Percentiles rank a stretch among this genome's conserved stretches.
Evolutionary conservation across 2,329 filamentous ascomycete species (phyloP).

Genomic region (Claviceps sp.): DNA sequence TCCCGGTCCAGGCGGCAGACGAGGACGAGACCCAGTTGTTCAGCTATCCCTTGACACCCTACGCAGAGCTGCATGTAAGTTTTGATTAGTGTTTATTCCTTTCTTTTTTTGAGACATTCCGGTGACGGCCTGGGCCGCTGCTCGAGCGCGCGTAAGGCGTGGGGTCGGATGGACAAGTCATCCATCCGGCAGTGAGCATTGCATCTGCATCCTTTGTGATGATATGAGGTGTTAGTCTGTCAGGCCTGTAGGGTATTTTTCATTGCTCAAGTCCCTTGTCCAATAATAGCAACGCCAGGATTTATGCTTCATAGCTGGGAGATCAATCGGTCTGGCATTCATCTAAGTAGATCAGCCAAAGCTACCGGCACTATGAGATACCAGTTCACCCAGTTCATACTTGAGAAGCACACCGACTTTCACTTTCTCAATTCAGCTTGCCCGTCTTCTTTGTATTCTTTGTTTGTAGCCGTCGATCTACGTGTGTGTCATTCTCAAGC

Average conservation of each 20-base stretch:
- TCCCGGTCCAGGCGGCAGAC: slow-evolving; percentile 54
- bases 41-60: slow-evolving; percentile 54
- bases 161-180: not conserved
- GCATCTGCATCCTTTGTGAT: no score
- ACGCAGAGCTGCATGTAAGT: slow-evolving; percentile 72
- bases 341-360: no score
- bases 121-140: slow-evolving; percentile 2
- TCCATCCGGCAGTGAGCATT: not conserved
- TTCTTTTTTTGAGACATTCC: slow-evolving; percentile 4
- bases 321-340: no score
- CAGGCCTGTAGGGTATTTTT: no score
- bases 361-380: no score
- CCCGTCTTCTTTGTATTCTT: not conserved
- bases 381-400: no score
- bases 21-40: slow-evolving; percentile 57
- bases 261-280: no score
- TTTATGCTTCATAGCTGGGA: no score
- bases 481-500: not conserved
- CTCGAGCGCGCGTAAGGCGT: not conserved
- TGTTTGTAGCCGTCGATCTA: not conserved
- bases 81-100: slow-evolving; percentile 10
- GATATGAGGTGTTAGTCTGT: no score
- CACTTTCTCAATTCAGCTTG: not conserved
- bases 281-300: no score
- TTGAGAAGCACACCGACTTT: no score